Base-by-base conservation (phyloP, 2,329 filamentous ascomycete genomes). In the Lasiodiplodia theobromae region DNA sequence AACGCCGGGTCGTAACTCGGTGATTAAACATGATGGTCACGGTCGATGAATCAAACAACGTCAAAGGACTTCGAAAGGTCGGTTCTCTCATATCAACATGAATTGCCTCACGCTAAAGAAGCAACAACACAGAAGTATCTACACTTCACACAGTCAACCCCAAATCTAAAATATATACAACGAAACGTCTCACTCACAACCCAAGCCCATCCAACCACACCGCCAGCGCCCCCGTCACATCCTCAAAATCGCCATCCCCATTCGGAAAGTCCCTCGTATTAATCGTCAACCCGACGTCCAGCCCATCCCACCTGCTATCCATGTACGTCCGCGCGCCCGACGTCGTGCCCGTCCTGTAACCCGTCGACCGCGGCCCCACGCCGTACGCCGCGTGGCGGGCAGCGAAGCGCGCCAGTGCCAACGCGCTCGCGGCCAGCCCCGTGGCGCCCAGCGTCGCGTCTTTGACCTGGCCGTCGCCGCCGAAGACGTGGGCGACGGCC, bases 381-480 rank as follows among this genome's bases (percentile, higher is more conserved):
- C 34, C 54, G 49, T 52, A 69, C 18, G 64, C 67, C 44, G 69
- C 47, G 51, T 73, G 54, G 2, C n/a, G 72, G 14, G 62, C 70
- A 3, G 73, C 52, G 57, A 74, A 73, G 53, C 67, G 57, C 0
- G 71, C 67, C 34, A 74, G 56, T 3, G 72, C 71, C 10, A 25
- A 65, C 1, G 73, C 73, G 7, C 70, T 72, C 34, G 72, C 71
- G 47, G 60, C 69, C 23, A 74, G 63, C n/a, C 67, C 72, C 49
- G 71, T 70, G 4, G 71, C 53, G 16, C 69, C 72, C 12, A 74
- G 60, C 0, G 67, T 69, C 28, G 70, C 70, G 31, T 74, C 73
- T 57, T 74, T 73, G 62, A 71, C 52, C 11, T 66, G 54, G 7
- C 72, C 71, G 28, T 74, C 73, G 11, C 73, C 72, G 3, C 73